Evolutionary conservation across 2,329 filamentous ascomycete species (phyloP).

Genomic region (Neopestalotiopsis clavispora): DNA sequence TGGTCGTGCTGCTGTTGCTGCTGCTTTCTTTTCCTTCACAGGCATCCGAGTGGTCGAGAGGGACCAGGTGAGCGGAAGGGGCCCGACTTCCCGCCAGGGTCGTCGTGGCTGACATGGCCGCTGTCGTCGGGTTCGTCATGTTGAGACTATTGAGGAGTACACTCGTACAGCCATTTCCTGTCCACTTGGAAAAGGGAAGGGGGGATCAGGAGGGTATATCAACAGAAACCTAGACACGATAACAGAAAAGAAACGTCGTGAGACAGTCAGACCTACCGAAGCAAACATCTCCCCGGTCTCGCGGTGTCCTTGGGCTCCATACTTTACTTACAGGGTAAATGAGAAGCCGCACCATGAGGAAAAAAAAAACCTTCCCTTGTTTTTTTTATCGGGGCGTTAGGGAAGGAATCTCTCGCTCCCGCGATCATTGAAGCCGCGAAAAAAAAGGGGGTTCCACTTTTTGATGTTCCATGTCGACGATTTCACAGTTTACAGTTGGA

Average conservation of each 20-base stretch:
- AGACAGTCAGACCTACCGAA: neutral
- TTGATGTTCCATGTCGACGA: neutral
- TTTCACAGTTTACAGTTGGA: neutral
- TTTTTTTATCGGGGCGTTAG: neutral
- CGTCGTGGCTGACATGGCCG: slow-evolving; percentile 6
- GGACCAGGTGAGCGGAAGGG: slow-evolving; percentile 4
- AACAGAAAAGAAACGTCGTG: neutral
- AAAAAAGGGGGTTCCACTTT: slow-evolving; percentile 5
- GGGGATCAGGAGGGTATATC: neutral
- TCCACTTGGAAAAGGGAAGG: neutral
- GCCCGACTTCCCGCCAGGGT: slow-evolving; percentile 12
- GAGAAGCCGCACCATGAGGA: neutral
- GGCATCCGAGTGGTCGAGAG: neutral
- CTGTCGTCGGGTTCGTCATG: neutral
- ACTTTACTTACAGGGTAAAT: slow-evolving; percentile 9
- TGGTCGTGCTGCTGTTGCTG: neutral
- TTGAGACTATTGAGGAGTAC: neutral
- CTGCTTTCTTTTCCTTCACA: neutral
- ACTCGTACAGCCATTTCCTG: neutral
- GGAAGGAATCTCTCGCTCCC: neutral
- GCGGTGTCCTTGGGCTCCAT: neutral
- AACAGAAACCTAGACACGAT: neutral
- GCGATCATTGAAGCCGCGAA: slow-evolving; percentile 2
- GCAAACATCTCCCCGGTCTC: neutral
- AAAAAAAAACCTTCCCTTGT: neutral